Conservation (phyloP, 192 early-diverging fungal genomes). For the Coemansia sp. region DNA sequence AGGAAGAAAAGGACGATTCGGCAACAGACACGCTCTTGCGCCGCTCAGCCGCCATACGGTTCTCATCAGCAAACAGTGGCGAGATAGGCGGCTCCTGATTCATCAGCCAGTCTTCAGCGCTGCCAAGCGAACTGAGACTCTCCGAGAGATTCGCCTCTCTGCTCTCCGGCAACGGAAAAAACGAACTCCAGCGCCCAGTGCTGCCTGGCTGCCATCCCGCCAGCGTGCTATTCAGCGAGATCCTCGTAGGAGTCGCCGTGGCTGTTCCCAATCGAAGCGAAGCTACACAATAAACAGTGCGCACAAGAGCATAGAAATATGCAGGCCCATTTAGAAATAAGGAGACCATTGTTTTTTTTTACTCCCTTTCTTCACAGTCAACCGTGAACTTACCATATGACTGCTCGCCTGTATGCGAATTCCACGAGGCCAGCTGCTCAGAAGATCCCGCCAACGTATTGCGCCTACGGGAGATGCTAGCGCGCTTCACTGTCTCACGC, state of each 20-base stretch:
- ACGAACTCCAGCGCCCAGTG: background rate
- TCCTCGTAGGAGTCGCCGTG: slow-evolving; percentile 14
- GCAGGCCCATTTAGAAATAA: background rate
- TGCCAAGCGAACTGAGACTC: background rate
- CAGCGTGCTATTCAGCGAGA: slow-evolving; percentile 25
- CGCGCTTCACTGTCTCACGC: slow-evolving; percentile 24
- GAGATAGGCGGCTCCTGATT: slow-evolving; percentile 44
- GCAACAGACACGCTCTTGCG: background rate
- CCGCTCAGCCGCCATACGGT: background rate
- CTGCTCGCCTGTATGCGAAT: slow-evolving; percentile 4
- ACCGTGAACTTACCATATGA: slow-evolving; percentile 11
- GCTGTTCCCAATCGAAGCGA: slow-evolving; percentile 7
- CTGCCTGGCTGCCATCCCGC: slow-evolving; percentile 11
- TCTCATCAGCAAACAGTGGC: slow-evolving; percentile 37
- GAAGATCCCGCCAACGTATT: slow-evolving; percentile 9
- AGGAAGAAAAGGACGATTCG: background rate
- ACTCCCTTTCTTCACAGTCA: background rate
- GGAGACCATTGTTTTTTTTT: background rate
- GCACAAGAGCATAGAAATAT: slow-evolving; percentile 6
- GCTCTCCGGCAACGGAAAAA: background rate
- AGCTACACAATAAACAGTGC: slow-evolving; percentile 6
- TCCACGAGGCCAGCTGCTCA: slow-evolving; percentile 2
- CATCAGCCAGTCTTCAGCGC: slow-evolving; percentile 31
- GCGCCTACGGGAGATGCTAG: slow-evolving; percentile 17
- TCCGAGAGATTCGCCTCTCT: background rate